phyloP scores from a whole-genome alignment of 257 asterid genomes.

The Solanum verrucosum region DNA sequence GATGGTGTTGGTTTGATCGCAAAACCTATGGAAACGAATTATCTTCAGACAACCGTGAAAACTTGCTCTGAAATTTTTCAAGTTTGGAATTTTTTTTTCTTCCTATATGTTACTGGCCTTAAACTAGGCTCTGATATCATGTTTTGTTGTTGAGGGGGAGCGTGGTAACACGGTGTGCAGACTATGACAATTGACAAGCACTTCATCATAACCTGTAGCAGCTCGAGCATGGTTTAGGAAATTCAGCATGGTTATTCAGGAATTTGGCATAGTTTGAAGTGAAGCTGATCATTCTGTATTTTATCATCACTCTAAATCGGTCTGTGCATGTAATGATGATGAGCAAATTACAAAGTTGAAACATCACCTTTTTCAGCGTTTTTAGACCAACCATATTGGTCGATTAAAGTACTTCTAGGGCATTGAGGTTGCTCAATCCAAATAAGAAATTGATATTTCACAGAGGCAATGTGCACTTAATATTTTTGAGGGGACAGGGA shows the following conservation, averaged over 20 bases:
- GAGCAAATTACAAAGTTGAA: neutral
- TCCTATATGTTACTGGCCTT: neutral
- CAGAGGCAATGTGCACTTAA: neutral
- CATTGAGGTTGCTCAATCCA: neutral
- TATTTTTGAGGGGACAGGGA: neutral
- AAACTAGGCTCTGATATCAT: neutral
- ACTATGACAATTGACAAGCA: neutral
- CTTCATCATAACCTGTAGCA: neutral
- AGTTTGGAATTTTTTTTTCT: neutral
- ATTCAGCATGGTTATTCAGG: neutral
- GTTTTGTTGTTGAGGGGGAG: neutral
- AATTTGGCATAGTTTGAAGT: neutral
- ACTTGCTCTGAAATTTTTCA: neutral
- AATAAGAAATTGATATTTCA: neutral
- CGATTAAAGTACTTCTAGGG: neutral
- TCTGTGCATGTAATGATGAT: neutral
- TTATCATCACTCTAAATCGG: neutral
- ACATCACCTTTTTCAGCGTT: neutral
- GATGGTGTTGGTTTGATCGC: neutral
- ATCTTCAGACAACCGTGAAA: neutral
- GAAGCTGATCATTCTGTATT: neutral
- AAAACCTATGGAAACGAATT: neutral
- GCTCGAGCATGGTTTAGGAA: neutral
- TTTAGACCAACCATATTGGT: neutral
- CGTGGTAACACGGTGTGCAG: neutral